Conservation (phyloP, 495 filamentous ascomycete species). For the Aspergillus cavernicola region DNA sequence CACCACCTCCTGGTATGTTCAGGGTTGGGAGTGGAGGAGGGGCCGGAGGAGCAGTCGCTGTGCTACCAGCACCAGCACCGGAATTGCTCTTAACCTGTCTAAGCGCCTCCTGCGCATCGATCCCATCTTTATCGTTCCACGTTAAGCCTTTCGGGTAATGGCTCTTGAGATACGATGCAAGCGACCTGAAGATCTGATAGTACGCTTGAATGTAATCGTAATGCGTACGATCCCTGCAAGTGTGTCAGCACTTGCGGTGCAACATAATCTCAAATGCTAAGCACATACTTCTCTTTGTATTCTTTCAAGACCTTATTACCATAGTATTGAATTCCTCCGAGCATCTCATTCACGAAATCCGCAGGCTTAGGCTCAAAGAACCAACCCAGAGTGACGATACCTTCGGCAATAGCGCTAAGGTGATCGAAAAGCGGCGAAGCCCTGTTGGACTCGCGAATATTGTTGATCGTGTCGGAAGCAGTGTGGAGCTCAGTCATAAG, state of each 20-base stretch:
- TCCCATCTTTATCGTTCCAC: constrained; percentile 80
- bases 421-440: constrained; percentile 68
- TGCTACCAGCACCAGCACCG: constrained; percentile 34
- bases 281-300: constrained; percentile 79
- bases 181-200: constrained; percentile 78
- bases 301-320: constrained; percentile 88
- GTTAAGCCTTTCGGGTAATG: constrained; percentile 74
- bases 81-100: constrained; percentile 55
- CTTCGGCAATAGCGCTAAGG: constrained; percentile 80
- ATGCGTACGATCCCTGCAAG: constrained; percentile 64
- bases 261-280: background rate
- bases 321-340: constrained; percentile 79
- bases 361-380: constrained; percentile 75
- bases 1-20: constrained; percentile 52
- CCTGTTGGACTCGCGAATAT: constrained; percentile 75
- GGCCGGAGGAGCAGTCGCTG: constrained; percentile 52
- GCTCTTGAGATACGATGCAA: constrained; percentile 74
- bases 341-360: constrained; percentile 73
- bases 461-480: constrained; percentile 68
- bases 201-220: constrained; percentile 84
- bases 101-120: constrained; percentile 68
- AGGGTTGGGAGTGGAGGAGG: constrained; percentile 56
- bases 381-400: constrained; percentile 82
- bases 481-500: constrained; percentile 79
- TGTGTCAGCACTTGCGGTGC: constrained; percentile 11